Percentiles rank a stretch among this genome's conserved stretches.
Conservation (phyloP, 192 early-diverging fungal species). For the Pilaira anomala region DNA sequence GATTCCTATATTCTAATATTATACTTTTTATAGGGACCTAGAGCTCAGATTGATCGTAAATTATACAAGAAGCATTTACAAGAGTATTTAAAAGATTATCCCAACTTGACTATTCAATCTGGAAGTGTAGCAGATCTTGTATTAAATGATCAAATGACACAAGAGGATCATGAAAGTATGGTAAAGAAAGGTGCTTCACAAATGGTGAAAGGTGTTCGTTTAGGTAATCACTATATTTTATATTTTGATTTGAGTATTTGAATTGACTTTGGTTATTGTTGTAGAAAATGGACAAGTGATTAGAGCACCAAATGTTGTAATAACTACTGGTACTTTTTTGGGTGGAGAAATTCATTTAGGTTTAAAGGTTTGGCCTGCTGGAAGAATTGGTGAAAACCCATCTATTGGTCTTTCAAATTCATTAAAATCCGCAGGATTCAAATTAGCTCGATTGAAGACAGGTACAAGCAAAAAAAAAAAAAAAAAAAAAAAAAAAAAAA, state of each 20-base stretch:
- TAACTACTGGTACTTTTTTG: slow-evolving; percentile 81
- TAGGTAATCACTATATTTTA: slow-evolving; percentile 21
- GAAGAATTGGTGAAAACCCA: slow-evolving; percentile 69
- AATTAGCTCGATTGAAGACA: slow-evolving; percentile 79
- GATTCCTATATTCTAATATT: too few species aligned
- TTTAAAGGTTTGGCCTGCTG: slow-evolving; percentile 62
- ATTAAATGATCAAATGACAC: slow-evolving; percentile 39
- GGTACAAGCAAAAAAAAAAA: slow-evolving; percentile 26
- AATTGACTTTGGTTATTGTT: neutral
- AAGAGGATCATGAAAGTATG: slow-evolving; percentile 37
- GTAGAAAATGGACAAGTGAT: slow-evolving; percentile 63
- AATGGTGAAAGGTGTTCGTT: slow-evolving; percentile 20
- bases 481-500: neutral
- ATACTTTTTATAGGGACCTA: slow-evolving; percentile 54
- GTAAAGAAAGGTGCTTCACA: slow-evolving; percentile 19
- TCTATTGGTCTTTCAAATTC: slow-evolving; percentile 76
- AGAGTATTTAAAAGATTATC: slow-evolving; percentile 54
- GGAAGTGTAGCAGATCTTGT: slow-evolving; percentile 75
- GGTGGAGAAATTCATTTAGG: slow-evolving; percentile 83
- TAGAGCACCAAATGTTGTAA: slow-evolving; percentile 64
- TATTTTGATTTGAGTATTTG: neutral
- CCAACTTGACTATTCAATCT: slow-evolving; percentile 63
- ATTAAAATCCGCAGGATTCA: slow-evolving; percentile 68
- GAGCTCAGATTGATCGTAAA: slow-evolving; percentile 78
- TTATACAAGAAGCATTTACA: slow-evolving; percentile 77